Percentiles rank a stretch among this genome's conserved stretches.
phyloP scores from a whole-genome alignment of 2,329 filamentous ascomycete species.

The Trichoderma afroharzianum region DNA sequence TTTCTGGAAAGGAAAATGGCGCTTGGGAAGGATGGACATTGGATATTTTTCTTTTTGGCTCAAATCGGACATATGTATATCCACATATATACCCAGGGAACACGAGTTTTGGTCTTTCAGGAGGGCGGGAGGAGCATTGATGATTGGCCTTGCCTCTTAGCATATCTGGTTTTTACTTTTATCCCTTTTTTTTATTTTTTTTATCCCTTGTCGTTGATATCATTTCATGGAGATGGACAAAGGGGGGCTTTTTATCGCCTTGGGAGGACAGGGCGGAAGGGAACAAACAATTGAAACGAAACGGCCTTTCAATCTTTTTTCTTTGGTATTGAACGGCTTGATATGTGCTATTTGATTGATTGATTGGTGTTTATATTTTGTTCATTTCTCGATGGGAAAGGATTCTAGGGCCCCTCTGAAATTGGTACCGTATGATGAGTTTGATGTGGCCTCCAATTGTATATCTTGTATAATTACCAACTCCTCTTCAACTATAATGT shows the following conservation, averaged over 20 bases:
- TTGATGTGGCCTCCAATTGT: background rate
- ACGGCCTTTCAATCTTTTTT: background rate
- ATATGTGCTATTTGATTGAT: background rate
- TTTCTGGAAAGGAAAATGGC: slow-evolving; percentile 1
- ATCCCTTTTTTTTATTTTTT: background rate
- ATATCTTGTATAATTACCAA: background rate
- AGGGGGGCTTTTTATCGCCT: background rate
- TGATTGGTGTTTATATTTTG: background rate
- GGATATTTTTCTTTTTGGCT: background rate
- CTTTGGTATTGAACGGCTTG: background rate
- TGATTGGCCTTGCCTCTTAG: background rate
- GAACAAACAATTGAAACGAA: background rate
- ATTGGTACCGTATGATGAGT: background rate
- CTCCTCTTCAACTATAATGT: background rate
- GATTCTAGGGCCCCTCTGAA: background rate
- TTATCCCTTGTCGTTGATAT: background rate
- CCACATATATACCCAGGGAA: slow-evolving; percentile 15
- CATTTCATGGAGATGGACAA: background rate
- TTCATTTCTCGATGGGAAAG: background rate
- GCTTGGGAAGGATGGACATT: slow-evolving; percentile 1
- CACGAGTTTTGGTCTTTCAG: background rate
- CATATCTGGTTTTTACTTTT: background rate
- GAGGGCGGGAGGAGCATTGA: background rate
- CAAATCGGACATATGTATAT: slow-evolving; percentile 9
- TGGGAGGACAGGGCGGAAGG: background rate